phyloP scores from a whole-genome alignment of 257 asterid genomes.

The Nicotiana obtusifolia region DNA sequence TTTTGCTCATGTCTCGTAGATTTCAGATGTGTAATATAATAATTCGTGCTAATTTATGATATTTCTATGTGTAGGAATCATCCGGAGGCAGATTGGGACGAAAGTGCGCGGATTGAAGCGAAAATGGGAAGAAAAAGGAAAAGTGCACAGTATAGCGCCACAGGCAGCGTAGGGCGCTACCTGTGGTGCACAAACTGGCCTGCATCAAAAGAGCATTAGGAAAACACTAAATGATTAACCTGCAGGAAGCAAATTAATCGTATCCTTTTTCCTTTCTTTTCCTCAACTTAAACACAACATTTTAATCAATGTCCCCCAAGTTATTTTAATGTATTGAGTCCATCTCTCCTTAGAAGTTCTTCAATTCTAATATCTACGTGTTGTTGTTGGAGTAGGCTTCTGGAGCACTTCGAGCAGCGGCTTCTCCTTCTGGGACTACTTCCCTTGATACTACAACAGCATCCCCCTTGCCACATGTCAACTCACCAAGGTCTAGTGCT shows the following conservation, averaged over 20 bases:
- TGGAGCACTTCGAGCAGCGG: conserved; percentile 77
- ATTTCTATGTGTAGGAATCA: too few relatives aligned
- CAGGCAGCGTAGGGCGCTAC: too few relatives aligned
- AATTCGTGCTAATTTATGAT: too few relatives aligned
- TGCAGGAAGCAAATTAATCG: neutral
- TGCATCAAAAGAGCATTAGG: neutral
- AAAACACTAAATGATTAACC: neutral
- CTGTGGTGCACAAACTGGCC: too few relatives aligned
- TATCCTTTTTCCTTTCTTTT: neutral
- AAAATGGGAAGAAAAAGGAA: too few relatives aligned
- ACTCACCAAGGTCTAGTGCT: conserved; percentile 85
- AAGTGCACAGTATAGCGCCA: too few relatives aligned
- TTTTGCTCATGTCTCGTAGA: too few relatives aligned
- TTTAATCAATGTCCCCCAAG: neutral
- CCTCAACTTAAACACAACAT: neutral
- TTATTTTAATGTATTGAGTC: neutral
- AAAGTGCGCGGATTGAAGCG: too few relatives aligned
- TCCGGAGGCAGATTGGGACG: too few relatives aligned
- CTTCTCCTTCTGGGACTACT: conserved; percentile 71
- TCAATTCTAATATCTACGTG: neutral
- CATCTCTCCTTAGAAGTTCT: neutral
- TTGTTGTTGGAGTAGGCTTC: conserved; percentile 47
- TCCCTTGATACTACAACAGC: conserved; percentile 74
- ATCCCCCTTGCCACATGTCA: conserved; percentile 79
- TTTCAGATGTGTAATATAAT: too few relatives aligned